Percentiles rank a stretch among this genome's conserved stretches.
These are phyloP conservation scores for Penicillium fuscoglaucum DNA, from an alignment of 2,329 filamentous ascomycete species.

Conservation along the genomic window DNA sequence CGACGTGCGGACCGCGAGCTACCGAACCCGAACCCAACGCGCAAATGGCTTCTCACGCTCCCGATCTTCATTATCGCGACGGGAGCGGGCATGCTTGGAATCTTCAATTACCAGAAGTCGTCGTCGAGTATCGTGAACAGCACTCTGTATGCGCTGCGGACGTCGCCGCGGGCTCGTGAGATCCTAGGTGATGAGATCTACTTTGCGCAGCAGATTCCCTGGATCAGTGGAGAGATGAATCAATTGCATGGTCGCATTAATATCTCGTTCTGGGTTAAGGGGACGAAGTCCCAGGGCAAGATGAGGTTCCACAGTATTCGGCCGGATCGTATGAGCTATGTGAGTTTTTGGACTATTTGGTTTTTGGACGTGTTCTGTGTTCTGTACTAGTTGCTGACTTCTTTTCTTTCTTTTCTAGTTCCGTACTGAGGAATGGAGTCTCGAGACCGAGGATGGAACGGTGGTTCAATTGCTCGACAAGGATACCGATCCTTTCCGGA, in stretches of 20 bases:
- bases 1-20: constrained; percentile 56
- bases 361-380: not conserved
- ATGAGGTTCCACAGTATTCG: constrained; percentile 81
- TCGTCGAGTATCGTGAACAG: constrained; percentile 83
- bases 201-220: constrained; percentile 75
- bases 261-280: constrained; percentile 83
- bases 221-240: constrained; percentile 86
- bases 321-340: constrained; percentile 61
- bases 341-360: constrained; percentile 38
- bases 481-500: constrained; percentile 67
- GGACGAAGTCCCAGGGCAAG: constrained; percentile 66
- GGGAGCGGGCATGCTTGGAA: constrained; percentile 70
- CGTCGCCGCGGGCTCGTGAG: constrained; percentile 70
- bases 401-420: constrained; percentile 54
- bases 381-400: not conserved
- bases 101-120: constrained; percentile 99
- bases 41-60: constrained; percentile 69
- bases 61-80: constrained; percentile 78
- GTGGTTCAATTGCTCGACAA: constrained; percentile 75
- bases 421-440: constrained; percentile 86
- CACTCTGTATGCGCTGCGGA: constrained; percentile 88
- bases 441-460: constrained; percentile 66
- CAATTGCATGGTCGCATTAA: constrained; percentile 89
- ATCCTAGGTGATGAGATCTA: constrained; percentile 85
- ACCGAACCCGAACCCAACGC: constrained; percentile 47